These are phyloP conservation scores for Trichoderma aggressivum DNA, from an alignment of 2,329 filamentous ascomycete genomes.

Conservation along the genomic window DNA sequence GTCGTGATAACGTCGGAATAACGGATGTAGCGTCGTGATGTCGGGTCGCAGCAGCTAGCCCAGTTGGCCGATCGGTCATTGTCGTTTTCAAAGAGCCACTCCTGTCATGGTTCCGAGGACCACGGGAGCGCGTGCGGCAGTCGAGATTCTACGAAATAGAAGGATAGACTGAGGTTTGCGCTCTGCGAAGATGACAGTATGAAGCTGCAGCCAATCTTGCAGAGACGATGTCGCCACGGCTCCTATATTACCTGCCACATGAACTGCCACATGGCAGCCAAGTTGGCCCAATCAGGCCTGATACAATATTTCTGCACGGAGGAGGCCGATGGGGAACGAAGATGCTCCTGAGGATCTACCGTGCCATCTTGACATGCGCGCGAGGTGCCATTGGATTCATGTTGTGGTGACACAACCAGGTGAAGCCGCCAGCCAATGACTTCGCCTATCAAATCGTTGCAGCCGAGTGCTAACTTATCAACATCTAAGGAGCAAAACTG, in stretches of 20 bases:
- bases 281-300: neutral
- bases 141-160: neutral
- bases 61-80: neutral
- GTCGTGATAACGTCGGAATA: neutral
- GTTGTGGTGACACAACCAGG: neutral
- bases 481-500: neutral
- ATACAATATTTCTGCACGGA: neutral
- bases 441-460: neutral
- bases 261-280: neutral
- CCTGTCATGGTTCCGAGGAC: neutral
- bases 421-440: neutral
- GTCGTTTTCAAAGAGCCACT: neutral
- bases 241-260: neutral
- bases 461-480: neutral
- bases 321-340: neutral
- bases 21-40: neutral
- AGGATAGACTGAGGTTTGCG: slow-evolving; percentile 13
- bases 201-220: neutral
- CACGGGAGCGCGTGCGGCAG: neutral
- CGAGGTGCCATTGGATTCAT: neutral
- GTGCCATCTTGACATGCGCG: neutral
- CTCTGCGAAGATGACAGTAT: slow-evolving; percentile 11
- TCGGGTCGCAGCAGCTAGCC: neutral
- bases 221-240: neutral
- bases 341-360: neutral